Evolutionary conservation across 768 basidiomycete species (phyloP).

Genomic region (Trametes punicea): DNA sequence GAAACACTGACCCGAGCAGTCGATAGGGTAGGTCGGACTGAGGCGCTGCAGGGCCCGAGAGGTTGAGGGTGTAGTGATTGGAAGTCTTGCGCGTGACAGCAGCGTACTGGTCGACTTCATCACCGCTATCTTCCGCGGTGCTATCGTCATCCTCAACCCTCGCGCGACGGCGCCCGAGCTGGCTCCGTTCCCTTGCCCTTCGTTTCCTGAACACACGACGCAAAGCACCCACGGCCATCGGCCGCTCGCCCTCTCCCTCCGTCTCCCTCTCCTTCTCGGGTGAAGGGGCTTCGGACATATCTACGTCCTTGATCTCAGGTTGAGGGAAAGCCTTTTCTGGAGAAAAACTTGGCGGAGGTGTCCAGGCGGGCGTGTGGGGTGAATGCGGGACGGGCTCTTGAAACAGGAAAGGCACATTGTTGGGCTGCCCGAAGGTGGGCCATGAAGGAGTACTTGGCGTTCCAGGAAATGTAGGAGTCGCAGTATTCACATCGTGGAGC

Average conservation of each 20-base stretch:
- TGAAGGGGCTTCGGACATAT: conserved; percentile 56
- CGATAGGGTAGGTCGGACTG: conserved; percentile 75
- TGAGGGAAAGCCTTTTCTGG: conserved; percentile 55
- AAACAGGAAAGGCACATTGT: conserved; percentile 73
- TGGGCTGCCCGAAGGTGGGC: conserved; percentile 62
- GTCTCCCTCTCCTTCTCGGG: conserved; percentile 23
- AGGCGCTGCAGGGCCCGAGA: conserved; percentile 56
- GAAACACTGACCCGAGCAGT: conserved; percentile 64
- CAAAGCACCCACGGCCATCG: conserved; percentile 62
- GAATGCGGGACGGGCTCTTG: conserved; percentile 47
- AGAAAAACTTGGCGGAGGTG: conserved; percentile 59
- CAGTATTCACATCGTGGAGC: conserved; percentile 41
- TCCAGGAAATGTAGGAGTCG: conserved; percentile 34
- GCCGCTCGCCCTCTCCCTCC: conserved; percentile 39
- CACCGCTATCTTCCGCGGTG: conserved; percentile 40
- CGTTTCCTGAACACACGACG: conserved; percentile 64
- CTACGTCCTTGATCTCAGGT: conserved; percentile 61
- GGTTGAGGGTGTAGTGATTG: conserved; percentile 81
- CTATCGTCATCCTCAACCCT: conserved; percentile 25
- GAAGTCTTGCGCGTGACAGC: conserved; percentile 55
- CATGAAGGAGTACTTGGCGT: conserved; percentile 32
- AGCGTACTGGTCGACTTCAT: conserved; percentile 44
- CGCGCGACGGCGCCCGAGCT: conserved; percentile 6
- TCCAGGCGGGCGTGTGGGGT: conserved; percentile 54
- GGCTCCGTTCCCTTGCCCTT: conserved; percentile 38